Percentiles rank a stretch among this genome's conserved stretches.
Conservation (phyloP, 495 filamentous ascomycete genomes). For the Penicillium herquei region DNA sequence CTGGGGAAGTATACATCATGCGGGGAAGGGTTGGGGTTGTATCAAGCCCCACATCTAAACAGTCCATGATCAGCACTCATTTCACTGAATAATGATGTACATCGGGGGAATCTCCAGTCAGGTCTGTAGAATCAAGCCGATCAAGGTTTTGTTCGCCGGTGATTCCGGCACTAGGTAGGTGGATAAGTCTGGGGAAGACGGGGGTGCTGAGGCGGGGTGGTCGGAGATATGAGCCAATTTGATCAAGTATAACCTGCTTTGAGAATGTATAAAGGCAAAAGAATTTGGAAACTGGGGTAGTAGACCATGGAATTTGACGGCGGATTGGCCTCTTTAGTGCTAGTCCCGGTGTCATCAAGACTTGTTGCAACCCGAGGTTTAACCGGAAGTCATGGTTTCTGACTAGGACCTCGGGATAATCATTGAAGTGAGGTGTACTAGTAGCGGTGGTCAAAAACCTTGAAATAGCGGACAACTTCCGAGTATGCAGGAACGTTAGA, state of each 20-base stretch:
- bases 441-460: no score
- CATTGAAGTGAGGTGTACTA: no score
- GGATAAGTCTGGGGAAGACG: background rate
- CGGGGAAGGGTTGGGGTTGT: constrained; percentile 7
- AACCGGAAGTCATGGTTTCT: background rate
- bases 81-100: constrained; percentile 1
- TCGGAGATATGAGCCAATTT: background rate
- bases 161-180: background rate
- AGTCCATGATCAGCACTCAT: constrained; percentile 12
- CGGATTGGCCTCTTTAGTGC: background rate
- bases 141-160: background rate
- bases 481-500: no score
- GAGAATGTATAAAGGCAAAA: background rate
- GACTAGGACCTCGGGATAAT: no score
- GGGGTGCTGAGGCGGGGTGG: background rate
- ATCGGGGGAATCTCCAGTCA: background rate
- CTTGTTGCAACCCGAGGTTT: background rate
- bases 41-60: constrained; percentile 12
- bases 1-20: constrained; percentile 6
- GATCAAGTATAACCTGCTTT: background rate
- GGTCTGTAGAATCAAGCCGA: background rate
- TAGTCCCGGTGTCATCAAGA: background rate
- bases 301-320: background rate
- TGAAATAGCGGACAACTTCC: no score
- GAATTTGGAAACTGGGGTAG: background rate